Percentiles rank a stretch among this genome's conserved stretches.
These are phyloP conservation scores for Pseudogymnoascus sp. DNA, from an alignment of 2,329 filamentous ascomycete species.

Conservation along the genomic window DNA sequence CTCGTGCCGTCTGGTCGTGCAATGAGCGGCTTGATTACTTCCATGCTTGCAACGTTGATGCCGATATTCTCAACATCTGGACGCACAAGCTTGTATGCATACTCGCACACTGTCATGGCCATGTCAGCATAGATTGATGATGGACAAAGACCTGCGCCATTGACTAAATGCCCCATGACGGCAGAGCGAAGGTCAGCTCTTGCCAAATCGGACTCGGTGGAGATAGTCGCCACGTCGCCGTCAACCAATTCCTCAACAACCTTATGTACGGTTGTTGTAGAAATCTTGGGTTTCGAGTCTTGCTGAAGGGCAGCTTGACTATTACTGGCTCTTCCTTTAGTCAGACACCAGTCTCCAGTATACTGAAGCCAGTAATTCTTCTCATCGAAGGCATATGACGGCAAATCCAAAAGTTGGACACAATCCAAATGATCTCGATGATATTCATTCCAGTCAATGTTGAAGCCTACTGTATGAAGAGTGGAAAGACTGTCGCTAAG, in stretches of 20 bases:
- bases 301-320: conserved; percentile 5
- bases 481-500: conserved; percentile 48
- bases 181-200: conserved; percentile 45
- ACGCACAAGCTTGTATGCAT: conserved; percentile 56
- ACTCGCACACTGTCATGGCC: conserved; percentile 56
- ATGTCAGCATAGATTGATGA: conserved; percentile 51
- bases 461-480: conserved; percentile 53
- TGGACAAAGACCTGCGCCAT: conserved; percentile 49
- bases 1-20: conserved; percentile 35
- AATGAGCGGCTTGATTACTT: conserved; percentile 64
- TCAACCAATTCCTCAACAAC: conserved; percentile 46
- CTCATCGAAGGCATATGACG: conserved; percentile 59
- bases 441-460: conserved; percentile 64
- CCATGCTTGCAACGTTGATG: conserved; percentile 58
- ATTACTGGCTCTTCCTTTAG: conserved; percentile 42
- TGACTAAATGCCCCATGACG: conserved; percentile 51
- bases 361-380: conserved; percentile 63
- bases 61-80: conserved; percentile 49
- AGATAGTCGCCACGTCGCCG: conserved; percentile 41
- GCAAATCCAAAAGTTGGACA: conserved; percentile 55
- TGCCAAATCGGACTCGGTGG: conserved; percentile 47
- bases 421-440: conserved; percentile 52
- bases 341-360: conserved; percentile 60
- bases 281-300: conserved; percentile 37
- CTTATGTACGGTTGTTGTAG: conserved; percentile 48